Evolutionary conservation across 805 yeast genomes (phyloP), one percentile per base, ranked within the genome.

Genomic region (Candida morakotiae): DNA sequence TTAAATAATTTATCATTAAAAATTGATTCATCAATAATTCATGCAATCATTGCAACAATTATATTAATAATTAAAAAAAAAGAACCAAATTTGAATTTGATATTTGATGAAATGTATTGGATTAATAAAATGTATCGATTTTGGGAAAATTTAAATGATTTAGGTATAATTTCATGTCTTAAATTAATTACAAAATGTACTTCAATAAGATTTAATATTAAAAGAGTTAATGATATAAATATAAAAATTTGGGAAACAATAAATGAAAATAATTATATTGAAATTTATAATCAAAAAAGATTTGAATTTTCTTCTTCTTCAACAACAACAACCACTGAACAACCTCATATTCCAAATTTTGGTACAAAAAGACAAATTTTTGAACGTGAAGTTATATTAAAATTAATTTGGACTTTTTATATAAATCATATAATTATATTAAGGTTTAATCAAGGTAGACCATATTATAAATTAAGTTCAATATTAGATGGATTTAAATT

Each of bases 111-210:
- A 26, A 20, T 34, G 3, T 38, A 37, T 27, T 59, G 64, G 63
- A 35, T 57, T 11, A 38, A 34, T 13, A 44, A 44, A 2, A 46
- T 45, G 21, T 42, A 42, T 36, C 46, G 47, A 28, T 46, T 37
- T 38, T 50, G 53, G 56, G 61, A 58, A 40, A 44, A 47, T 23
- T 48, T 58, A 21, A 52, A 52, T 32, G 53, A 53, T 16, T 44
- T 57, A 24, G 62, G 60, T 8, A 49, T 56, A 47, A 33, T 58
- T 6, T 32, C 55, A 11, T 45, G 53, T 21, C 52, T 44, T 24
- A 36, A 44, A n/a, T 45, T 59, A 35, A 29, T 48, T 11, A 35
- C 48, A 7, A 51, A 48, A 11, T 42, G 48, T 2, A 35, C 44
- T 4, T 17, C 36, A 6, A 37, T 51, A 8, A 24, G 37, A 25